These are phyloP conservation scores for Isabelozyma gotoi DNA, from an alignment of 805 yeast genomes.

Conservation along the genomic window DNA sequence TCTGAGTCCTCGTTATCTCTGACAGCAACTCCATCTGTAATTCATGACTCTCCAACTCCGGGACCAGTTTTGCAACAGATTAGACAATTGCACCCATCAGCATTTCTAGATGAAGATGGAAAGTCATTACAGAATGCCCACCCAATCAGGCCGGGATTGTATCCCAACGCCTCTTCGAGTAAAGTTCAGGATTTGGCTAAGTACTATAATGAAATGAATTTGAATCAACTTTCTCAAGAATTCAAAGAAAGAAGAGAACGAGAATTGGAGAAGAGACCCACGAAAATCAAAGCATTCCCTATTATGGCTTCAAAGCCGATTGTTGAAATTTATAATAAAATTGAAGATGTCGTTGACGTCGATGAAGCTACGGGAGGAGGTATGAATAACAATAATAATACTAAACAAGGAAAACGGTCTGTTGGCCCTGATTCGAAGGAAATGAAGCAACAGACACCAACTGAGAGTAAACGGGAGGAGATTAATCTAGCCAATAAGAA, in stretches of 20 bases:
- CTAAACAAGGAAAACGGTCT: neutral
- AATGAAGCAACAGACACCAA: neutral
- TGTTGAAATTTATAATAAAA: slow-evolving; percentile 86
- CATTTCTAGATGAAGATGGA: neutral
- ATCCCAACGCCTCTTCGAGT: slow-evolving; percentile 7
- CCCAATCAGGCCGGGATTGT: neutral
- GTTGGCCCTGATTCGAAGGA: neutral
- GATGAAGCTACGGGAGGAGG: slow-evolving; percentile 17
- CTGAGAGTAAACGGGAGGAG: neutral
- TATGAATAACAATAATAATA: neutral
- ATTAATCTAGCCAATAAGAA: slow-evolving; percentile 2
- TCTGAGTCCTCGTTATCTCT: slow-evolving; percentile 11
- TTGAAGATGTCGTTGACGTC: slow-evolving; percentile 78
- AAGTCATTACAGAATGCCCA: neutral
- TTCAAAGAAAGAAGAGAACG: slow-evolving; percentile 83
- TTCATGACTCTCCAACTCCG: too few species aligned
- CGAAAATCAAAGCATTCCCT: slow-evolving; percentile 67
- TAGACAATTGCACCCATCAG: neutral
- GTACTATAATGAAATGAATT: slow-evolving; percentile 71
- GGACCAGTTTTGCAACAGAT: neutral
- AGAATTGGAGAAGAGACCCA: slow-evolving; percentile 58
- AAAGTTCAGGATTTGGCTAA: slow-evolving; percentile 64
- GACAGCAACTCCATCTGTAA: too few species aligned
- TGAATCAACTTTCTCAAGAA: slow-evolving; percentile 78
- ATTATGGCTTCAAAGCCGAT: slow-evolving; percentile 78